These are phyloP conservation scores for Vickermania ingenoplastis DNA, from an alignment of 208 protist genomes.

Conservation along the genomic window DNA sequence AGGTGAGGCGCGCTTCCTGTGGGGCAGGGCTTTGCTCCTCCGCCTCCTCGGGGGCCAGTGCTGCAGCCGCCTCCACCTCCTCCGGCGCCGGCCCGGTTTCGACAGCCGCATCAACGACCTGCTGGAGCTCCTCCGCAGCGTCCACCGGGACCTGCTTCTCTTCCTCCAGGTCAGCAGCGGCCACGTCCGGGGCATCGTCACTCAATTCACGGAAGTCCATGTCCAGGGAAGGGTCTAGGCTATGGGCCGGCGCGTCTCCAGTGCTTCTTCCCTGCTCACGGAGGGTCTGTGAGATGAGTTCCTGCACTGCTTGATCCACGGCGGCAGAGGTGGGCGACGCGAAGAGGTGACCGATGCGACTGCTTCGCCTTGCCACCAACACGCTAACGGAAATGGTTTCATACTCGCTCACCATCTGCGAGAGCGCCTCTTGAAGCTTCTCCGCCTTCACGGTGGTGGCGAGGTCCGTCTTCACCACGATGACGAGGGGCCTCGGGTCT, in stretches of 20 bases:
- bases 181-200: too few relatives aligned
- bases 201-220: too few relatives aligned
- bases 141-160: neutral
- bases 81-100: neutral
- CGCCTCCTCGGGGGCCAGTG: neutral
- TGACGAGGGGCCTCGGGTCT: neutral
- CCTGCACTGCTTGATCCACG: too few relatives aligned
- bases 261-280: too few relatives aligned
- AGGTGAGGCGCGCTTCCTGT: neutral
- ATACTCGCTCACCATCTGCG: neutral
- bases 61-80: neutral
- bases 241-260: too few relatives aligned
- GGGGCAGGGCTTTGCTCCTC: neutral
- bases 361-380: neutral
- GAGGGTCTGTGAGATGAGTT: too few relatives aligned
- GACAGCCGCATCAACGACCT: neutral
- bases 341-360: neutral
- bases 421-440: neutral
- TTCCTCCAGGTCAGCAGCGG: neutral
- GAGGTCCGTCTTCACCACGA: neutral
- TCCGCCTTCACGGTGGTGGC: neutral
- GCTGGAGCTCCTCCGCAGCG: neutral
- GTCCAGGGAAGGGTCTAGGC: too few relatives aligned
- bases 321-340: neutral
- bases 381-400: neutral